These are phyloP conservation scores for Solanum rostratum DNA, from an alignment of 257 asterid species.

Conservation along the genomic window DNA sequence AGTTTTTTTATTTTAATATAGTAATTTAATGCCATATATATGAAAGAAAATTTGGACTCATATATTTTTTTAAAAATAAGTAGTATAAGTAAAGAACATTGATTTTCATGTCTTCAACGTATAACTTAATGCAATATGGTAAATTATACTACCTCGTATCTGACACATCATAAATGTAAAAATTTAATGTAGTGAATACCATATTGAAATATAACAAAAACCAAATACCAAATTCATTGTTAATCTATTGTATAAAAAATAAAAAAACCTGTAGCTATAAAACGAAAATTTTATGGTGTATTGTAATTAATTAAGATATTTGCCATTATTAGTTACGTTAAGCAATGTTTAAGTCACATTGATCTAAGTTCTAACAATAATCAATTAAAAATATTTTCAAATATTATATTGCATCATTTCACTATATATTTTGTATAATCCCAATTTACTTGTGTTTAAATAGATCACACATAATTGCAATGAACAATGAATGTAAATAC, in stretches of 20 bases:
- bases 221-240: too few relatives aligned
- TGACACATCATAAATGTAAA: too few relatives aligned
- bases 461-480: background rate
- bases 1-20: too few relatives aligned
- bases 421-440: background rate
- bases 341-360: too few relatives aligned
- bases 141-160: background rate
- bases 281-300: too few relatives aligned
- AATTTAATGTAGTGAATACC: too few relatives aligned
- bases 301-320: too few relatives aligned
- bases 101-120: background rate
- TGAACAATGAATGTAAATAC: background rate
- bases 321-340: too few relatives aligned
- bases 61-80: background rate
- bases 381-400: background rate
- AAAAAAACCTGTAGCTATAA: too few relatives aligned
- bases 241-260: too few relatives aligned
- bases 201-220: too few relatives aligned
- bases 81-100: background rate
- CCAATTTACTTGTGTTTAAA: background rate
- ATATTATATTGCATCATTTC: background rate
- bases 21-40: background rate
- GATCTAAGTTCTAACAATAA: background rate
- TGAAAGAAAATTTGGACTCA: background rate
- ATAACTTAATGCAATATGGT: background rate